Percentiles rank a stretch among this genome's conserved stretches.
Evolutionary conservation across 2,329 filamentous ascomycete species (phyloP).

Genomic region (Neonectria neomacrospora): DNA sequence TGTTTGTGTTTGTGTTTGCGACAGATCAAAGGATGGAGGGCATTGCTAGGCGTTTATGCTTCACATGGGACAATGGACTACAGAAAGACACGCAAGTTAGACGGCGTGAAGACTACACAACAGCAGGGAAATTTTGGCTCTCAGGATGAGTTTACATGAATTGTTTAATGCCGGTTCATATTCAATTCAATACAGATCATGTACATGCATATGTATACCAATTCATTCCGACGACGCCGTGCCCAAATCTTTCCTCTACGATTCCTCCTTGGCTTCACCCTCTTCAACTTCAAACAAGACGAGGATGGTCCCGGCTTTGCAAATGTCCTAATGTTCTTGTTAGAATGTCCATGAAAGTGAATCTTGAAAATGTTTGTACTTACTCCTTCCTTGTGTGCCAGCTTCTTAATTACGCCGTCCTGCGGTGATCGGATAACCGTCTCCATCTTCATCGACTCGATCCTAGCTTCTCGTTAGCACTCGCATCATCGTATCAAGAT

Average conservation of each 20-base stretch:
- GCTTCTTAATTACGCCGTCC: conserved; percentile 74
- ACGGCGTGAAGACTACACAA: conserved; percentile 6
- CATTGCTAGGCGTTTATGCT: conserved; percentile 26
- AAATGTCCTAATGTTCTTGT: conserved; percentile 69
- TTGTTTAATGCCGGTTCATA: conserved; percentile 7
- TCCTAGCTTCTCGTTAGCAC: conserved; percentile 57
- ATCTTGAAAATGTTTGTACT: conserved; percentile 47
- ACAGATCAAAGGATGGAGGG: conserved; percentile 12
- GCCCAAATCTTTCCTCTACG: conserved; percentile 27
- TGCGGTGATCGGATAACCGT: conserved; percentile 84
- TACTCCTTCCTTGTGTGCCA: conserved; percentile 81
- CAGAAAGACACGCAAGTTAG: conserved; percentile 14
- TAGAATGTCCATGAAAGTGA: not conserved
- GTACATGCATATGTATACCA: conserved; percentile 29
- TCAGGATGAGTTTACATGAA: not conserved
- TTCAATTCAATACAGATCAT: conserved; percentile 28
- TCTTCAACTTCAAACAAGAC: conserved; percentile 81
- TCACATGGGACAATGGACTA: conserved; percentile 1
- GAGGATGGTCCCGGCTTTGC: conserved; percentile 79
- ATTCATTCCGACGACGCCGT: conserved; percentile 30
- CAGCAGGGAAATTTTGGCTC: conserved; percentile 7
- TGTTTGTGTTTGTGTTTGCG: conserved; percentile 13
- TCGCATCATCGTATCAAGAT: no score
- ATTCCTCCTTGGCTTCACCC: conserved; percentile 45
- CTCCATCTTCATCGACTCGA: conserved; percentile 93